These are phyloP conservation scores for Papiliotrema terrestris DNA, from an alignment of 1,284 basidiomycete species.

Conservation along the genomic window DNA sequence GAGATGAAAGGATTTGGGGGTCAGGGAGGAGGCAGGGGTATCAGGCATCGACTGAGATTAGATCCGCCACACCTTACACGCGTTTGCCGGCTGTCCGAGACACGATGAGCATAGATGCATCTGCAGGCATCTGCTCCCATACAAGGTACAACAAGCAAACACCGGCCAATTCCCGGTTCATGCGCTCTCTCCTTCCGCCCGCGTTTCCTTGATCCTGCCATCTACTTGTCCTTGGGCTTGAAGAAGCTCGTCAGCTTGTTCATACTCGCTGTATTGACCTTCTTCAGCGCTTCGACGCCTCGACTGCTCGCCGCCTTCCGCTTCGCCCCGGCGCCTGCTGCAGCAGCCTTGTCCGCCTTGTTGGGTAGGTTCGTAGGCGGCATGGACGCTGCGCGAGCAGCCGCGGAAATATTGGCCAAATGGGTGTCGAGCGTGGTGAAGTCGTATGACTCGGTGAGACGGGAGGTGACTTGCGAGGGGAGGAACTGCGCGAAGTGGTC, in stretches of 20 bases:
- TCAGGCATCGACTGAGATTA: no score
- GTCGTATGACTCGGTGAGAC: conserved; percentile 20
- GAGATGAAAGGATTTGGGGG: no score
- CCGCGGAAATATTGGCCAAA: conserved; percentile 31
- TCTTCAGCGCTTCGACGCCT: conserved; percentile 44
- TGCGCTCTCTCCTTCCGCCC: no score
- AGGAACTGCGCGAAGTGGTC: conserved; percentile 38
- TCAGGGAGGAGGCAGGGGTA: no score
- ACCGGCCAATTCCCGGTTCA: no score
- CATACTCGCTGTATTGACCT: conserved; percentile 45
- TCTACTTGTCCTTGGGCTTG: conserved; percentile 35
- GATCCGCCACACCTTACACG: no score
- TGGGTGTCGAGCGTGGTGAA: conserved; percentile 24
- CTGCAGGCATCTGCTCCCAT: no score
- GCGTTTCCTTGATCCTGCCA: no score
- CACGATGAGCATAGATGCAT: no score
- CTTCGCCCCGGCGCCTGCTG: conserved; percentile 20
- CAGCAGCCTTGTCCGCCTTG: conserved; percentile 17
- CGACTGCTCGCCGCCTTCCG: conserved; percentile 22
- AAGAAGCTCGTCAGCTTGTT: conserved; percentile 46
- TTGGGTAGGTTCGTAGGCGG: conserved; percentile 12
- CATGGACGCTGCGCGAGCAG: conserved; percentile 27
- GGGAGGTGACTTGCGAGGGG: conserved; percentile 9
- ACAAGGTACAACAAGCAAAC: no score
- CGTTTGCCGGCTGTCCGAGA: no score